Percentiles rank a stretch among this genome's conserved stretches.
Evolutionary conservation across 148 eudicot genomes (phyloP).

Genomic region (Bassia scoparia): DNA sequence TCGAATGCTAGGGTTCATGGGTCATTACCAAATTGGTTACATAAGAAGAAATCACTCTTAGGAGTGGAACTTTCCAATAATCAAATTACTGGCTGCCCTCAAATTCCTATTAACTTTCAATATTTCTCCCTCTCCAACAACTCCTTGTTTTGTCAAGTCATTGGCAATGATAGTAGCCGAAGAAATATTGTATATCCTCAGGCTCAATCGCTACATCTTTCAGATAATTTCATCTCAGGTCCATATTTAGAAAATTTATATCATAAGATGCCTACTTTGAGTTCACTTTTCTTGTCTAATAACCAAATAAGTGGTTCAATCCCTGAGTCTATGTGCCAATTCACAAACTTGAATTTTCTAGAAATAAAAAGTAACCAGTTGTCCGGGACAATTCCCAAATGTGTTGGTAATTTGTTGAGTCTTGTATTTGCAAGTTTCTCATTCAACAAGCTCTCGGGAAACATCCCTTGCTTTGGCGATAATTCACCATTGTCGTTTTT

Average conservation of each 20-base stretch:
- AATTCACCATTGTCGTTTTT: not conserved
- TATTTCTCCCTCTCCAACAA: not conserved
- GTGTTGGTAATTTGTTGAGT: too few species aligned
- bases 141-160: not conserved
- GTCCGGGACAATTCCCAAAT: slow-evolving; percentile 7
- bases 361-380: slow-evolving; percentile 15
- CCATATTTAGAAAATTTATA: too few species aligned
- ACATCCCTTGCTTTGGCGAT: slow-evolving; percentile 19
- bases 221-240: too few species aligned
- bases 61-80: slow-evolving; percentile 1
- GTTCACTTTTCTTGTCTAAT: not conserved
- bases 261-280: slow-evolving; percentile 4
- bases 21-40: slow-evolving; percentile 18
- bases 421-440: not conserved
- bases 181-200: not conserved
- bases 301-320: slow-evolving; percentile 12
- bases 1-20: slow-evolving; percentile 14
- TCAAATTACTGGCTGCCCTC: not conserved
- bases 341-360: not conserved
- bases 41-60: not conserved
- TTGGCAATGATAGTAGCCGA: not conserved
- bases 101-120: not conserved
- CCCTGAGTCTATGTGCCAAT: slow-evolving; percentile 17
- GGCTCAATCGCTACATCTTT: too few species aligned
- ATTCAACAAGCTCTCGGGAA: slow-evolving; percentile 23